A percentile compares a stretch with the other conserved stretches of the same genome.
phyloP scores from a whole-genome alignment of 306 rosid genomes.

The Prunus fruticosa region DNA sequence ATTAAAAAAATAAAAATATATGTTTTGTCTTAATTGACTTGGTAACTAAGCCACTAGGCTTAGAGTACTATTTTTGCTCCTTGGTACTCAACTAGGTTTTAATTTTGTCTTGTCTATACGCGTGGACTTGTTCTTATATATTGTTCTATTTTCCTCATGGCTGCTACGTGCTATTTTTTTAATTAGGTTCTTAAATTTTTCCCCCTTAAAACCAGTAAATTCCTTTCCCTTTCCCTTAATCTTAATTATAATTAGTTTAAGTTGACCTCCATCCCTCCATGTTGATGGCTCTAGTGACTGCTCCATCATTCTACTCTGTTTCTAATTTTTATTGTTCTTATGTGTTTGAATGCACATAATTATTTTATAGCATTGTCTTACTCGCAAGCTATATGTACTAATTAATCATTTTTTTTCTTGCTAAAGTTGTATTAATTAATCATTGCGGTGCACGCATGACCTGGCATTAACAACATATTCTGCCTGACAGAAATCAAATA shows the following conservation, averaged over 20 bases:
- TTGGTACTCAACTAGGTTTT: not conserved
- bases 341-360: no score
- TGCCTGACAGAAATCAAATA: not conserved
- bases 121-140: not conserved
- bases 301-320: not conserved
- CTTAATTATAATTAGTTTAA: not conserved
- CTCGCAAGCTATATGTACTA: not conserved
- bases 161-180: not conserved
- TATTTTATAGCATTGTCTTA: not conserved
- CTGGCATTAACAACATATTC: not conserved
- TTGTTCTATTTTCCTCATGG: not conserved
- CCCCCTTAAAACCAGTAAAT: not conserved
- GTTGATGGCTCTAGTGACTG: not conserved
- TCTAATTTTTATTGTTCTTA: no score
- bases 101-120: not conserved
- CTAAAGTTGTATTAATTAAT: not conserved
- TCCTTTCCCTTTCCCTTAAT: not conserved
- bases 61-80: not conserved
- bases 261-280: not conserved
- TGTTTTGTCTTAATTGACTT: not conserved
- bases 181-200: not conserved
- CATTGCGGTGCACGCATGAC: not conserved
- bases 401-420: not conserved
- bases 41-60: not conserved
- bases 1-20: no score